A percentile compares a stretch with the other conserved stretches of the same genome.
Conservation (phyloP, 805 yeast species). For the Candida michaelii region DNA sequence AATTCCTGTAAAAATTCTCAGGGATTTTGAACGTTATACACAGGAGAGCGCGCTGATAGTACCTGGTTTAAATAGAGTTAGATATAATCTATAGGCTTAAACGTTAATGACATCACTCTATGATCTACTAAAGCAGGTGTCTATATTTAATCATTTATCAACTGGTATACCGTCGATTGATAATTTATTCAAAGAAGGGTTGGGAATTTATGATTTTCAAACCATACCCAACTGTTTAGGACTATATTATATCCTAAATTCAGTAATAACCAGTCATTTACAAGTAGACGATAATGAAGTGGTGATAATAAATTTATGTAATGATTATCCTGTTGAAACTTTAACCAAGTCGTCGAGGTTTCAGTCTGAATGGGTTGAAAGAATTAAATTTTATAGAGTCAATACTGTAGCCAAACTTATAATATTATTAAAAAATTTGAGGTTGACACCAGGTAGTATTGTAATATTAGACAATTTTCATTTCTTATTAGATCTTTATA, state of each 20-base stretch:
- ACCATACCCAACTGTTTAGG: slow-evolving; percentile 32
- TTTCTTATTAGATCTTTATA: slow-evolving; percentile 35
- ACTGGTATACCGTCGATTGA: background rate
- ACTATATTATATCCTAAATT: slow-evolving; percentile 19
- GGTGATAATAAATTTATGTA: slow-evolving; percentile 31
- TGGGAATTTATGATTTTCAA: slow-evolving; percentile 37
- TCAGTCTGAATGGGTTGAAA: slow-evolving; percentile 19
- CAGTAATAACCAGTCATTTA: slow-evolving; percentile 32
- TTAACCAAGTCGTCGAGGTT: slow-evolving; percentile 22
- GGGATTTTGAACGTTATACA: slow-evolving; percentile 1
- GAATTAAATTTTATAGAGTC: slow-evolving; percentile 6
- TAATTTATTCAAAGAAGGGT: slow-evolving; percentile 4
- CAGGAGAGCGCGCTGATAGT: background rate
- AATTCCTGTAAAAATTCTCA: slow-evolving; percentile 4
- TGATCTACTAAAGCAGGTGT: background rate
- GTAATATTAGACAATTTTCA: slow-evolving; percentile 33
- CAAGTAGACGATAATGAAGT: slow-evolving; percentile 16
- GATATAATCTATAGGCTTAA: too few relatives aligned
- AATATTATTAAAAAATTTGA: slow-evolving; percentile 6
- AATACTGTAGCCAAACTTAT: slow-evolving; percentile 13
- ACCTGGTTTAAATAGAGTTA: too few relatives aligned
- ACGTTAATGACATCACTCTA: slow-evolving; percentile 2
- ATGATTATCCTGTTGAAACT: slow-evolving; percentile 28
- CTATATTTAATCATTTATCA: slow-evolving; percentile 1
- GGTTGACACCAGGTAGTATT: slow-evolving; percentile 2